A percentile compares a stretch with the other conserved stretches of the same genome.
These are phyloP conservation scores for Eimeria brunetti DNA, from an alignment of 169 alveolate species.

Conservation along the genomic window DNA sequence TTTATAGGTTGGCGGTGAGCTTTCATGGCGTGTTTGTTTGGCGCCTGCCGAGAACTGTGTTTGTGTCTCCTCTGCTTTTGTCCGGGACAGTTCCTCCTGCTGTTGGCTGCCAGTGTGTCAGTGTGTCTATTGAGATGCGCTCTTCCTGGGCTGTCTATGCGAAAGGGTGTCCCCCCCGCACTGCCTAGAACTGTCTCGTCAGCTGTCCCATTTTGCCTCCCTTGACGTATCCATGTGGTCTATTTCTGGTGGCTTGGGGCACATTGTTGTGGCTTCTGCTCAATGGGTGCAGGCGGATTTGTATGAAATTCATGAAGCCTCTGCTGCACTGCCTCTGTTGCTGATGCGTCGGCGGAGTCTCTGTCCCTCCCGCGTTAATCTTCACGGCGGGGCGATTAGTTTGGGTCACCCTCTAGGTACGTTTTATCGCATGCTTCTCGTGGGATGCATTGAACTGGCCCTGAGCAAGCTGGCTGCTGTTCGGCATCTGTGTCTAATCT, in stretches of 20 bases:
- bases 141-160: neutral
- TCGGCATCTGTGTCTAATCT: neutral
- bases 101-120: neutral
- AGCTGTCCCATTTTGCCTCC: neutral
- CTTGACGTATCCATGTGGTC: neutral
- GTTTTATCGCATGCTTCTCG: neutral
- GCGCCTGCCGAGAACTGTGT: neutral
- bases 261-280: slow-evolving; percentile 7
- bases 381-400: slow-evolving; percentile 96
- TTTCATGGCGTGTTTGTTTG: neutral
- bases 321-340: slow-evolving; percentile 91
- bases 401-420: slow-evolving; percentile 96
- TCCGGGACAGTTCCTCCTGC: neutral
- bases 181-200: slow-evolving; percentile 10
- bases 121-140: neutral
- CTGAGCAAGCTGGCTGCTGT: neutral
- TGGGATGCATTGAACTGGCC: too few species aligned
- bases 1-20: neutral
- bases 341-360: slow-evolving; percentile 88
- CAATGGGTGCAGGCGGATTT: slow-evolving; percentile 84
- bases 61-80: neutral
- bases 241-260: neutral
- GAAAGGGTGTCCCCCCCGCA: neutral
- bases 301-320: slow-evolving; percentile 95
- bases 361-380: slow-evolving; percentile 90